phyloP scores from a whole-genome alignment of 2,329 filamentous ascomycete species.

The Neofusicoccum cordaticola region DNA sequence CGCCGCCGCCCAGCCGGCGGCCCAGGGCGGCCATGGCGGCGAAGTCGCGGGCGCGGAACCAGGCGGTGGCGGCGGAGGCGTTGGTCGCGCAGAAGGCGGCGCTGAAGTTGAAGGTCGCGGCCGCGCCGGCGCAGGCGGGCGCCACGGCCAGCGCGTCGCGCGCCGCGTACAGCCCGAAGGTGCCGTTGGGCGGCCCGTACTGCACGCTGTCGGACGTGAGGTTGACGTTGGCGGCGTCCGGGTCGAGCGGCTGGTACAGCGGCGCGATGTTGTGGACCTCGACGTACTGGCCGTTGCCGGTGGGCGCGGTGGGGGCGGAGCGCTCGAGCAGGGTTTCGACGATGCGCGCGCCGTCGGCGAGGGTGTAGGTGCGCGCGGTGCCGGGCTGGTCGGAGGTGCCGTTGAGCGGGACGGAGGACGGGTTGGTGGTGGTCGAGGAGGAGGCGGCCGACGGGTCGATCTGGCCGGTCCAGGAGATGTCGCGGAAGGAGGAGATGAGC shows the following conservation, averaged over 20 bases:
- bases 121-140: slow-evolving; percentile 22
- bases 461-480: slow-evolving; percentile 3
- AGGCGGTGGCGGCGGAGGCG: slow-evolving; percentile 16
- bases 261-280: slow-evolving; percentile 23
- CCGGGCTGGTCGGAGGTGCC: slow-evolving; percentile 6
- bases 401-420: not conserved
- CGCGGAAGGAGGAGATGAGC: slow-evolving; percentile 9
- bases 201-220: slow-evolving; percentile 23
- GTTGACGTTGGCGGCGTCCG: not conserved
- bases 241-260: slow-evolving; percentile 5
- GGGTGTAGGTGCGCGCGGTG: slow-evolving; percentile 4
- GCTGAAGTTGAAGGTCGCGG: slow-evolving; percentile 25
- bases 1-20: slow-evolving; percentile 21
- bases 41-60: slow-evolving; percentile 23
- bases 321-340: slow-evolving; percentile 18
- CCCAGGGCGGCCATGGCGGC: slow-evolving; percentile 23
- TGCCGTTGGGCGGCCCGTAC: slow-evolving; percentile 17
- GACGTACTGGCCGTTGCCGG: slow-evolving; percentile 17
- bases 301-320: slow-evolving; percentile 18
- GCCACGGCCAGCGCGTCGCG: slow-evolving; percentile 25
- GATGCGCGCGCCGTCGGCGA: slow-evolving; percentile 1
- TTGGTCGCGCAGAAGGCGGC: slow-evolving; percentile 26
- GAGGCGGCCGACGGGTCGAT: not conserved
- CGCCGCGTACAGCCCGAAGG: slow-evolving; percentile 24
- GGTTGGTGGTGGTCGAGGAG: not conserved